A percentile compares a stretch with the other conserved stretches of the same genome.
These are phyloP conservation scores for Lactifluus pinguis DNA, from an alignment of 768 basidiomycete species.

Conservation along the genomic window DNA sequence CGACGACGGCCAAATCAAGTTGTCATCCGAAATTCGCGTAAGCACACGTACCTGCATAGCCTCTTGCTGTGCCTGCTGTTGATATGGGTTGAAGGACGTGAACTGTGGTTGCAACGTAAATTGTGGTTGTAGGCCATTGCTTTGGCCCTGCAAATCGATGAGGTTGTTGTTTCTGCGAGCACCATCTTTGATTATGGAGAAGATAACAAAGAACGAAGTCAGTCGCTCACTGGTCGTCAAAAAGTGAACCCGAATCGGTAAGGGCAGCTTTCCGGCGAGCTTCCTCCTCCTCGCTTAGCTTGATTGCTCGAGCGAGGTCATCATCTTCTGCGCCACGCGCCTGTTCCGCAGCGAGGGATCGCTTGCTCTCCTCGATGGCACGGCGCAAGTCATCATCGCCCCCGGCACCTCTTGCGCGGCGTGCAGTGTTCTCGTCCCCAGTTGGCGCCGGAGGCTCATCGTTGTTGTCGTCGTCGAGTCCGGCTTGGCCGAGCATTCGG, in stretches of 20 bases:
- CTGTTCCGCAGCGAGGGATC: slow-evolving; percentile 60
- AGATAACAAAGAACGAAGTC: not conserved
- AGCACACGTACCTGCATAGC: slow-evolving; percentile 46
- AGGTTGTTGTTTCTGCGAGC: slow-evolving; percentile 9
- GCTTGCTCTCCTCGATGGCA: slow-evolving; percentile 89
- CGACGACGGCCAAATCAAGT: not conserved
- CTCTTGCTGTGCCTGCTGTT: slow-evolving; percentile 89
- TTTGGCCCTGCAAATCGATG: slow-evolving; percentile 11
- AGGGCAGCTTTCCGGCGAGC: slow-evolving; percentile 58
- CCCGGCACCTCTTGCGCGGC: slow-evolving; percentile 22
- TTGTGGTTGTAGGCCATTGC: slow-evolving; percentile 54
- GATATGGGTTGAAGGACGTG: slow-evolving; percentile 89
- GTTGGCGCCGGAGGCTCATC: slow-evolving; percentile 28
- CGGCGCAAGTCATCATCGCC: slow-evolving; percentile 67
- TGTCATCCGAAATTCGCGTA: not conserved
- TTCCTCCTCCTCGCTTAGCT: slow-evolving; percentile 88
- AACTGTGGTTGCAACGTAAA: slow-evolving; percentile 78
- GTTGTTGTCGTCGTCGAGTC: slow-evolving; percentile 30
- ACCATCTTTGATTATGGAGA: not conserved
- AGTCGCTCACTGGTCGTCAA: slow-evolving; percentile 74
- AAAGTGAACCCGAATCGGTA: slow-evolving; percentile 63
- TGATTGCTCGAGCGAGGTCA: slow-evolving; percentile 78
- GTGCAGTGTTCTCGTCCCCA: slow-evolving; percentile 37
- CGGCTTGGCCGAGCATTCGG: slow-evolving; percentile 70
- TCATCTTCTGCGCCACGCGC: slow-evolving; percentile 58